Evolutionary conservation across 164 flowering plant species (phyloP).

Genomic region (Sextonia rubra): DNA sequence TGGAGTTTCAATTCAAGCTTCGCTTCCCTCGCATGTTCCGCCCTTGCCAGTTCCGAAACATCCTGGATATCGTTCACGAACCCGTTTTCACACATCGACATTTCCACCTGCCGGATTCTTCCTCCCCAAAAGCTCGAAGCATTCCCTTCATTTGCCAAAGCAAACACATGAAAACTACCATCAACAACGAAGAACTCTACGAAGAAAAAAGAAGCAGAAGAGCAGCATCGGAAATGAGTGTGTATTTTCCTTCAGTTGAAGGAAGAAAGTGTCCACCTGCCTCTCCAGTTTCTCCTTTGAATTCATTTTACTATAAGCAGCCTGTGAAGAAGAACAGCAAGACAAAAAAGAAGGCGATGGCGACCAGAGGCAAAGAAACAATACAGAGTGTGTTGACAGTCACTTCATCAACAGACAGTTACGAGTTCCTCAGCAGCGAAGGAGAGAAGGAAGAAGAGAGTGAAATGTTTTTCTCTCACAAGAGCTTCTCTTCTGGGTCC

Average conservation of each 20-base stretch:
- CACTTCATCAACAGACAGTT: constrained; percentile 15
- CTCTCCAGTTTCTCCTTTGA: constrained; percentile 32
- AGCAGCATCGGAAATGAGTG: no score
- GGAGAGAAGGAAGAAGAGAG: constrained; percentile 38
- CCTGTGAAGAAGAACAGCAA: neutral
- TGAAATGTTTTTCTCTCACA: constrained; percentile 46
- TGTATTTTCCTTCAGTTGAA: neutral
- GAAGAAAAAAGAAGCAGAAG: neutral
- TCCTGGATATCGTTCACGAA: constrained; percentile 34
- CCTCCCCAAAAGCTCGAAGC: constrained; percentile 13
- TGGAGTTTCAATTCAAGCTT: constrained; percentile 54
- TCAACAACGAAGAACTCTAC: constrained; percentile 4
- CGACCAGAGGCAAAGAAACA: neutral
- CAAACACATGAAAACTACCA: neutral
- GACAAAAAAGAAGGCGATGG: constrained; percentile 12
- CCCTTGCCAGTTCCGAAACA: constrained; percentile 45
- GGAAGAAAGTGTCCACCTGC: constrained; percentile 45
- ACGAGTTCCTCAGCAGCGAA: constrained; percentile 52
- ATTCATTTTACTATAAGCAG: constrained; percentile 2
- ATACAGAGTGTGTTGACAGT: neutral
- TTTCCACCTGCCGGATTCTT: constrained; percentile 16
- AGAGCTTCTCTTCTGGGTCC: constrained; percentile 51
- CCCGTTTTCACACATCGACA: constrained; percentile 26
- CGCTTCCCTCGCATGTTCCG: constrained; percentile 52
- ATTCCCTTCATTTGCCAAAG: constrained; percentile 24